Conservation (phyloP, 441 rosid species). For the Codiaeum variegatum region DNA sequence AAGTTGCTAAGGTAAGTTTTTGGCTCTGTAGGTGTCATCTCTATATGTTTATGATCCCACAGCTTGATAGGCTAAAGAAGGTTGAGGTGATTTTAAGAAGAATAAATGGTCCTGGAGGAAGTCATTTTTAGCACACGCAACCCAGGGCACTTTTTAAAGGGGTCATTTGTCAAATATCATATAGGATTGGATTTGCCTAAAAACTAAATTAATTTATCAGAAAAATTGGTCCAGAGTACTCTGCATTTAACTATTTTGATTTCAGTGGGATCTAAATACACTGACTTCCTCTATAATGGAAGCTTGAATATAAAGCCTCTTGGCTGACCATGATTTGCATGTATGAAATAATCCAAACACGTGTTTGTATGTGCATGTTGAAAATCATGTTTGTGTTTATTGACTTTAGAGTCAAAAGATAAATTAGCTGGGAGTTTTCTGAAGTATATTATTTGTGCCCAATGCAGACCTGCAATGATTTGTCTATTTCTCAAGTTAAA, state of each 20-base stretch:
- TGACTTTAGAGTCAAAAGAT: not conserved
- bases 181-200: not conserved
- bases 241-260: not conserved
- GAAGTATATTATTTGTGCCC: not conserved
- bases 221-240: not conserved
- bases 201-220: not conserved
- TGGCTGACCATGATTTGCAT: not conserved
- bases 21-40: slow-evolving; percentile 6
- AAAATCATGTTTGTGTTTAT: not conserved
- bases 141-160: not conserved
- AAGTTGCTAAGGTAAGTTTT: slow-evolving; percentile 73
- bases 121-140: no score
- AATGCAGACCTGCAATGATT: not conserved
- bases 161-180: not conserved
- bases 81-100: not conserved
- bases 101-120: not conserved
- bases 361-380: not conserved
- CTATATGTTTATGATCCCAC: not conserved
- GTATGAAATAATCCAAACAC: not conserved
- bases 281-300: not conserved
- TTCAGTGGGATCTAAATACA: not conserved
- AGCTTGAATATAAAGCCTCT: not conserved
- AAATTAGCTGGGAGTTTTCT: not conserved
- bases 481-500: not conserved
- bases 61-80: not conserved